Percentiles rank a stretch among this genome's conserved stretches.
Conservation (phyloP, 1,284 basidiomycete species). For the Cutaneotrichosporon spelunceum region DNA sequence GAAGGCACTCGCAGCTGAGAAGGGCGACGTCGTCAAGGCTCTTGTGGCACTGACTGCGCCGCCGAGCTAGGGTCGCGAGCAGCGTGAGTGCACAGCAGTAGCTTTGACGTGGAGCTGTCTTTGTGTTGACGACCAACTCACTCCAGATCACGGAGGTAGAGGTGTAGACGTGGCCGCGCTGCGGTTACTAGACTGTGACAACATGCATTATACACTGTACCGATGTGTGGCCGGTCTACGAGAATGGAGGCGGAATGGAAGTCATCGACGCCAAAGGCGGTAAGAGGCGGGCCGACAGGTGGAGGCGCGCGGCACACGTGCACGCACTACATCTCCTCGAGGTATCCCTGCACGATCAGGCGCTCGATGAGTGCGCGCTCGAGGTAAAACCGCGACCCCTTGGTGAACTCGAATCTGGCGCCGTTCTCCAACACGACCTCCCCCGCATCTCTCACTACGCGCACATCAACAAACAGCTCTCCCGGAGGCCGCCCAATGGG, state of each 20-base stretch:
- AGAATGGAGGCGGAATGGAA: not conserved
- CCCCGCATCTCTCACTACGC: constrained; percentile 70
- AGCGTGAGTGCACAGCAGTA: not conserved
- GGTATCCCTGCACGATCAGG: constrained; percentile 83
- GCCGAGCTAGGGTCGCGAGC: not conserved
- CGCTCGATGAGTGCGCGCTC: constrained; percentile 82
- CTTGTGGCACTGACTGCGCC: constrained; percentile 34
- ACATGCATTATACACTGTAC: constrained; percentile 26
- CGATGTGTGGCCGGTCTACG: not conserved
- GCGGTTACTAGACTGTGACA: constrained; percentile 11
- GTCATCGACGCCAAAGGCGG: no score
- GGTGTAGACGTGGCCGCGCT: constrained; percentile 11
- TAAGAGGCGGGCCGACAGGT: no score
- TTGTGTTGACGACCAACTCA: not conserved
- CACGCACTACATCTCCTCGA: constrained; percentile 59
- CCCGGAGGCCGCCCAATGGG: constrained; percentile 64
- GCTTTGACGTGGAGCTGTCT: no score
- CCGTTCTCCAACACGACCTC: constrained; percentile 78
- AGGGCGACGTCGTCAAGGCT: constrained; percentile 42
- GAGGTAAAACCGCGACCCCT: constrained; percentile 83
- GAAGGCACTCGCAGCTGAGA: constrained; percentile 33
- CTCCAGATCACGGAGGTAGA: constrained; percentile 19
- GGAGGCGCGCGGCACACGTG: not conserved
- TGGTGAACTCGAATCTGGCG: constrained; percentile 79
- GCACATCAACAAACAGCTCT: constrained; percentile 52